Conservation (phyloP, 1,284 basidiomycete genomes). For the Boletus albobrunnescens region DNA sequence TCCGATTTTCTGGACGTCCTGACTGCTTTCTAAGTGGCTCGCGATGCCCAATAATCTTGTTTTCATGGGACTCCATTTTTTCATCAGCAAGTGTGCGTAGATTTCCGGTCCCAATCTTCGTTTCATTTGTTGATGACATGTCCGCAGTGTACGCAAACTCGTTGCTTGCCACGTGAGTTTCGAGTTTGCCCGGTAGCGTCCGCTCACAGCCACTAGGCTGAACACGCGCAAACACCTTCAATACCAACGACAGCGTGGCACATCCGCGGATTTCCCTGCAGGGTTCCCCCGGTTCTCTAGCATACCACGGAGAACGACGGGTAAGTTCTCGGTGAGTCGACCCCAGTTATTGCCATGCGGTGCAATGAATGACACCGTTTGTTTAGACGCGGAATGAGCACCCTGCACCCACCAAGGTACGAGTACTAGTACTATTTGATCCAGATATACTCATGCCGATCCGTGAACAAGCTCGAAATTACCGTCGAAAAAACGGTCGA, state of each 20-base stretch:
- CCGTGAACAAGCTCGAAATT: conserved; percentile 24
- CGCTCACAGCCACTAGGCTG: conserved; percentile 14
- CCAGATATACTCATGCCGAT: too few relatives aligned
- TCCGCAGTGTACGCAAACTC: conserved; percentile 33
- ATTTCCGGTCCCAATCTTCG: neutral
- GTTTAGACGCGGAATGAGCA: conserved; percentile 9
- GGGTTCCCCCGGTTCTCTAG: conserved; percentile 29
- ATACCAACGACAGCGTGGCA: conserved; percentile 26
- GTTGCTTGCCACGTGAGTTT: conserved; percentile 32
- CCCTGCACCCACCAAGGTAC: conserved; percentile 17
- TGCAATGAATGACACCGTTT: neutral
- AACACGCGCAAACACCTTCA: conserved; percentile 30
- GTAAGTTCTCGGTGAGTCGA: conserved; percentile 14
- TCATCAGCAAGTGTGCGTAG: neutral
- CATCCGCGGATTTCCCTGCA: conserved; percentile 32
- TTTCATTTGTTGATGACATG: neutral
- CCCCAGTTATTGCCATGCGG: neutral
- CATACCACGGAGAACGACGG: conserved; percentile 10
- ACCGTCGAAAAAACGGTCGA: conserved; percentile 31
- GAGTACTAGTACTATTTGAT: too few relatives aligned
- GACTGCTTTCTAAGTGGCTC: neutral
- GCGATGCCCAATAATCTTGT: neutral
- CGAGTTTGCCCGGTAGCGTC: too few relatives aligned
- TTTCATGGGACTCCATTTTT: neutral
- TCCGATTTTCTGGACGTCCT: neutral